Base-by-base conservation (phyloP, 2,329 filamentous ascomycete genomes). In the Xylaria multiplex region DNA sequence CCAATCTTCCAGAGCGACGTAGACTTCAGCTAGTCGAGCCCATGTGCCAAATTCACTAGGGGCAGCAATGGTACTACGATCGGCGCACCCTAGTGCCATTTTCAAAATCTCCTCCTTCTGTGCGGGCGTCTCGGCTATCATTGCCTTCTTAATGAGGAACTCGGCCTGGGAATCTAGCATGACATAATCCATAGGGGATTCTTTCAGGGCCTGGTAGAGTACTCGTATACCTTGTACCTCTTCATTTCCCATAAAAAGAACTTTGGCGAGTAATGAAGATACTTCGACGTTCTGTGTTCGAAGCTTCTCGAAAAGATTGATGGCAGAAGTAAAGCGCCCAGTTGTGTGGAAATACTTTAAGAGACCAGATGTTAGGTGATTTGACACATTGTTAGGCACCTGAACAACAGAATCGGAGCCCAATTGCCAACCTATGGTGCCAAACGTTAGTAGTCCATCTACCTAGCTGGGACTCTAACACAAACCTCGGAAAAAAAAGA, bases 41-140 rank as follows among this genome's bases (percentile, higher is more conserved):
- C 96, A 99, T 0, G 96, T 98, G 60, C 93, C 92, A 76, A 99
- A 99, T 78, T 99, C 96, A 78, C 93, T 97, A 0, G 96, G 96
- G 0, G 96, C 96, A 30, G 95, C 95, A 60, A 97, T 92, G 13
- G 97, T 97, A 73, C 93, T 94, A 68, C 95, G 90, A 79, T 98
- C 97, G 6, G 96, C 96, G 74, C 96, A 97, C 69, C 95, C 93
- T 40, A 97, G 83, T 0, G 96, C 95, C 84, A 98, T 90, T 70
- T 91, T 91, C 27, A 94, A 84, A 67, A 95, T 89, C 72, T 89
- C 87, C 22, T 88, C 85, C 72, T 84, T 88, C 57, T 84, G 78
- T 53, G 88, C 86, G 0, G 86, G 80, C 1, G 81, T 83, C 4
- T 83, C 76, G 0, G 88, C 83, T 14, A 81, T 82, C 65, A 83